These are phyloP conservation scores for Aaosphaeria pasadenensis DNA, from an alignment of 2,329 filamentous ascomycete species.

Conservation along the genomic window DNA sequence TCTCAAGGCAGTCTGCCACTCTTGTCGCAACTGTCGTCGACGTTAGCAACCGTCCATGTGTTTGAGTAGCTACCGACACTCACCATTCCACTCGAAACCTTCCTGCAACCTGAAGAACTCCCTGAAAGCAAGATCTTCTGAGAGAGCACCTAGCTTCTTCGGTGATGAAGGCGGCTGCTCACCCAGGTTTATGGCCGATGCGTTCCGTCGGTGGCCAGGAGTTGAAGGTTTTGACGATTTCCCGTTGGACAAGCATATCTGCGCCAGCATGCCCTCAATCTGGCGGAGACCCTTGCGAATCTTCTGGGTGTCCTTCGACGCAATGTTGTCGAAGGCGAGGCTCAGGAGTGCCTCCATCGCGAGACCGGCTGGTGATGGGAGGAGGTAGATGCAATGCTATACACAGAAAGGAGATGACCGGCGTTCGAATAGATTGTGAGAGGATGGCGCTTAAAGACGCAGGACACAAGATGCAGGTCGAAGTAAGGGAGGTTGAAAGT, in stretches of 20 bases:
- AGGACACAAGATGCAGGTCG: slow-evolving; percentile 14
- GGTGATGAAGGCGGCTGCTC: slow-evolving; percentile 27
- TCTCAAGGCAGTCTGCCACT: slow-evolving; percentile 80
- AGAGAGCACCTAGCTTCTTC: slow-evolving; percentile 64
- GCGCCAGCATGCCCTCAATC: slow-evolving; percentile 88
- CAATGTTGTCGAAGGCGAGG: slow-evolving; percentile 93
- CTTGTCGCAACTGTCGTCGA: slow-evolving; percentile 66
- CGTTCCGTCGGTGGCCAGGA: slow-evolving; percentile 30
- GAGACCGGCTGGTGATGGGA: slow-evolving; percentile 7
- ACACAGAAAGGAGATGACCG: slow-evolving; percentile 2
- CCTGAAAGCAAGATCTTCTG: slow-evolving; percentile 81
- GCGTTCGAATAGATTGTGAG: background rate
- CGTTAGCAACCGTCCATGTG: background rate
- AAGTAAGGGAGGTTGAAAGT: slow-evolving; percentile 6
- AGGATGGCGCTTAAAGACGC: slow-evolving; percentile 7
- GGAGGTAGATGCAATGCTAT: background rate
- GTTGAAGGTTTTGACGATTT: slow-evolving; percentile 31
- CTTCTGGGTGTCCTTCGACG: slow-evolving; percentile 84
- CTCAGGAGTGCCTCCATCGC: slow-evolving; percentile 87
- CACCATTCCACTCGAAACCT: slow-evolving; percentile 93
- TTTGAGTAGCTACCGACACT: slow-evolving; percentile 9
- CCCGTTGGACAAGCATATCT: slow-evolving; percentile 75
- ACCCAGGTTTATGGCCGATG: slow-evolving; percentile 34
- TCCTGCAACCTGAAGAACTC: slow-evolving; percentile 98
- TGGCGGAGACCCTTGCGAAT: slow-evolving; percentile 91